These are phyloP conservation scores for Plenodomus biglobosus DNA, from an alignment of 2,329 filamentous ascomycete genomes.

Conservation along the genomic window DNA sequence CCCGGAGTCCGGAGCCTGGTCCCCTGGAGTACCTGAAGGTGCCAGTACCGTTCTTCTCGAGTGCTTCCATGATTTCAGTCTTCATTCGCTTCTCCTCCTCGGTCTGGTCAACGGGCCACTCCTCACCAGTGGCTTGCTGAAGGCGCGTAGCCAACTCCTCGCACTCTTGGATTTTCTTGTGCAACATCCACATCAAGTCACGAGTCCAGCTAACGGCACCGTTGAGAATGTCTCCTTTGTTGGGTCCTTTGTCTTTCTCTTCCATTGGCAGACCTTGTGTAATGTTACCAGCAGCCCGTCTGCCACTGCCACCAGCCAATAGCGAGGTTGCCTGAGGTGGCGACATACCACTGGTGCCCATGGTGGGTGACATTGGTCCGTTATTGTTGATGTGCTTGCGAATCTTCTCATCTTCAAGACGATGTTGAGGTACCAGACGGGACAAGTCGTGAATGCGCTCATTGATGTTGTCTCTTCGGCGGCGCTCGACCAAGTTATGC, in stretches of 20 bases:
- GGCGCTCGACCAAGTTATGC: slow-evolving; percentile 93
- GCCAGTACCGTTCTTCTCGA: slow-evolving; percentile 74
- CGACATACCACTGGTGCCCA: slow-evolving; percentile 68
- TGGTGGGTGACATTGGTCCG: slow-evolving; percentile 80
- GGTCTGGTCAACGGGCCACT: slow-evolving; percentile 53
- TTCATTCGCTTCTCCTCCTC: slow-evolving; percentile 97
- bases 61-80: slow-evolving; percentile 83
- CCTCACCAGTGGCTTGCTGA: slow-evolving; percentile 53
- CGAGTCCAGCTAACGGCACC: slow-evolving; percentile 96
- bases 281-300: slow-evolving; percentile 81
- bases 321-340: slow-evolving; percentile 82
- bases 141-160: slow-evolving; percentile 73
- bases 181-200: slow-evolving; percentile 95
- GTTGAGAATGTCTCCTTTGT: slow-evolving; percentile 98
- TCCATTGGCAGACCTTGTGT: slow-evolving; percentile 90
- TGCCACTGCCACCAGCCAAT: slow-evolving; percentile 79
- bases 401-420: slow-evolving; percentile 95
- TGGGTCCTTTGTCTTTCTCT: slow-evolving; percentile 97
- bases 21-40: slow-evolving; percentile 84
- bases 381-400: slow-evolving; percentile 93
- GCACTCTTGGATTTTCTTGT: slow-evolving; percentile 85
- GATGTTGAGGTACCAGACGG: slow-evolving; percentile 85
- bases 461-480: slow-evolving; percentile 96
- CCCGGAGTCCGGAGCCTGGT: slow-evolving; percentile 80
- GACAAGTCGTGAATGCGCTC: slow-evolving; percentile 97